Conservation (phyloP, 805 yeast species). For the Babjeviella inositovora region DNA sequence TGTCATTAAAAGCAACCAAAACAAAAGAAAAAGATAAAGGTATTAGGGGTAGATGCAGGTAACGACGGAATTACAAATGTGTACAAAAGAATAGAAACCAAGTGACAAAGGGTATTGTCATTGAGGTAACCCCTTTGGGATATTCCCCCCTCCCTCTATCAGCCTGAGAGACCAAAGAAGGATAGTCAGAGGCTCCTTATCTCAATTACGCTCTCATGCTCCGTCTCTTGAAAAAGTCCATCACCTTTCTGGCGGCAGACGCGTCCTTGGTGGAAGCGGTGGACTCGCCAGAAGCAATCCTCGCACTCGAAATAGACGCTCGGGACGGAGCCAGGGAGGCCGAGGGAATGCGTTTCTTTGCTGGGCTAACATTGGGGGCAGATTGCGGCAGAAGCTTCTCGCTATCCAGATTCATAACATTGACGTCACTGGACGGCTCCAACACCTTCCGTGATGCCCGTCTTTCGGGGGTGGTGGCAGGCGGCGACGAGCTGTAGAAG, state of each 20-base stretch:
- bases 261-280: conserved; percentile 31
- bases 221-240: conserved; percentile 66
- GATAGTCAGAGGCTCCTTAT: conserved; percentile 15
- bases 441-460: conserved; percentile 11
- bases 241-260: conserved; percentile 63
- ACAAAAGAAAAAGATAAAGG: no score
- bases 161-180: no score
- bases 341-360: conserved; percentile 7
- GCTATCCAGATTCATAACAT: conserved; percentile 9
- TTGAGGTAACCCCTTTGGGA: no score
- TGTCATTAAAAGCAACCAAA: no score
- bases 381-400: no score
- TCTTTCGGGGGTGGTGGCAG: no score
- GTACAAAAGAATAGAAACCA: no score
- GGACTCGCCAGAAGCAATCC: conserved; percentile 4
- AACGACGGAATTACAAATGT: no score
- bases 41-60: no score
- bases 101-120: no score
- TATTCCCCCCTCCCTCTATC: no score
- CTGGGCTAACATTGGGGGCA: conserved; percentile 5
- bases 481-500: conserved; percentile 18
- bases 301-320: conserved; percentile 8
- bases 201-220: conserved; percentile 12
- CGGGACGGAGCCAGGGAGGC: conserved; percentile 15
- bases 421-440: conserved; percentile 15